A percentile compares a stretch with the other conserved stretches of the same genome.
Evolutionary conservation across 768 basidiomycete species (phyloP).

Genomic region (Russula sp.): DNA sequence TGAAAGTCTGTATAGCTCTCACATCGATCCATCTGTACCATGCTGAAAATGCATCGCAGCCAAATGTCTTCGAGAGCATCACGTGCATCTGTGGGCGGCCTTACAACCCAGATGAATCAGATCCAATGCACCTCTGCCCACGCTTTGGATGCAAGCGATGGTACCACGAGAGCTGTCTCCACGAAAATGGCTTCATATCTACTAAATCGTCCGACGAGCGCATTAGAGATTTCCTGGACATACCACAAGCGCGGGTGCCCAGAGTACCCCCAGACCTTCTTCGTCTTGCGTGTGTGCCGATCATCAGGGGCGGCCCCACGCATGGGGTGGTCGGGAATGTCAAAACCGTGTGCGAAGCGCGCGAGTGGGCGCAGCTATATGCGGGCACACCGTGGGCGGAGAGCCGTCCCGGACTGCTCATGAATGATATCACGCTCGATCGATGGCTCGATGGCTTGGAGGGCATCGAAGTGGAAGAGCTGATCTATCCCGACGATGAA

Average conservation of each 20-base stretch:
- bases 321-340: conserved; percentile 13
- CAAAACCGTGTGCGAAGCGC: conserved; percentile 9
- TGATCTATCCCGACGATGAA: conserved; percentile 18
- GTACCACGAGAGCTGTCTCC: conserved; percentile 13
- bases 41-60: not conserved
- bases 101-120: not conserved
- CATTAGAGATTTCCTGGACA: not conserved
- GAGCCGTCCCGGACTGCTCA: not conserved
- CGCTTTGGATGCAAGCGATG: conserved; percentile 1
- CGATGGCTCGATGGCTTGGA: conserved; percentile 17
- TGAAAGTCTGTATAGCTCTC: not conserved
- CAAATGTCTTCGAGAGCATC: not conserved
- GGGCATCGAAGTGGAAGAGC: conserved; percentile 13
- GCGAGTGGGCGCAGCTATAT: conserved; percentile 6
- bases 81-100: conserved; percentile 1
- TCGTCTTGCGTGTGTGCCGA: not conserved
- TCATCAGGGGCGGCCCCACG: conserved; percentile 7
- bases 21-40: not conserved
- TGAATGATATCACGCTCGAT: conserved; percentile 5
- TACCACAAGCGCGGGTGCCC: not conserved
- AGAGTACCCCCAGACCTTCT: conserved; percentile 7
- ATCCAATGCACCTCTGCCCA: conserved; percentile 11
- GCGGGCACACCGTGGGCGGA: not conserved
- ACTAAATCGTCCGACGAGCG: not conserved
- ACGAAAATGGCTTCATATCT: not conserved